phyloP scores from a whole-genome alignment of 1,284 basidiomycete genomes.

The Marasmius sp. region DNA sequence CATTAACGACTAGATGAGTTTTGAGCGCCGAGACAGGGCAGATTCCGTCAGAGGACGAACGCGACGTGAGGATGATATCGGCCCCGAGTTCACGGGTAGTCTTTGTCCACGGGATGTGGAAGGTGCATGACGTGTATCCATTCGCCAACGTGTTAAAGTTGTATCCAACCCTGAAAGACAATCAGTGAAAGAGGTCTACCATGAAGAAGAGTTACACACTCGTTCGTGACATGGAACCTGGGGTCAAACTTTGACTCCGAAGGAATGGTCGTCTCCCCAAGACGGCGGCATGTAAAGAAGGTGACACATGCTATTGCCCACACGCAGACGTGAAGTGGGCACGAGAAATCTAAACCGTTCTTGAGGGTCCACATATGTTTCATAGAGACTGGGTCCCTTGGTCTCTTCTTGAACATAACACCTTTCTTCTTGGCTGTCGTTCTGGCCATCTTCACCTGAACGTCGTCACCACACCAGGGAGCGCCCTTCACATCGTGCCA shows the following conservation, averaged over 20 bases:
- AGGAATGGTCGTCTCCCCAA: conserved; percentile 9
- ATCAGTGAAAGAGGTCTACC: too few relatives aligned
- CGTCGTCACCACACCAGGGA: conserved; percentile 4
- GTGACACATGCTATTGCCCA: conserved; percentile 5
- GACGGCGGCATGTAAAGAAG: conserved; percentile 9
- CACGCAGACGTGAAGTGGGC: conserved; percentile 4
- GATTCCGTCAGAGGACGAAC: background rate
- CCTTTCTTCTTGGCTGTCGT: too few relatives aligned
- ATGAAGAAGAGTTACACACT: too few relatives aligned
- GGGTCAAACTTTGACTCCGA: background rate
- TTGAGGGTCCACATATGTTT: background rate
- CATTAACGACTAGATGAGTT: background rate
- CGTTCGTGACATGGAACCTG: background rate
- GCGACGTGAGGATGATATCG: background rate
- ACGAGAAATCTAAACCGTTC: background rate
- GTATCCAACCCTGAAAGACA: too few relatives aligned
- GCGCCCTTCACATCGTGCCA: conserved; percentile 10
- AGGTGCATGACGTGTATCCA: background rate
- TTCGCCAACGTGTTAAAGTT: background rate
- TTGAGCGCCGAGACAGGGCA: background rate
- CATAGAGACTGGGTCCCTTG: conserved; percentile 3
- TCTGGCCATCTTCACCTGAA: conserved; percentile 1
- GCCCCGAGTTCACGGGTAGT: background rate
- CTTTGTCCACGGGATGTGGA: background rate
- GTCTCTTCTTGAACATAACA: background rate